Conservation (phyloP, 805 yeast species). For the Candida xyloterini region DNA sequence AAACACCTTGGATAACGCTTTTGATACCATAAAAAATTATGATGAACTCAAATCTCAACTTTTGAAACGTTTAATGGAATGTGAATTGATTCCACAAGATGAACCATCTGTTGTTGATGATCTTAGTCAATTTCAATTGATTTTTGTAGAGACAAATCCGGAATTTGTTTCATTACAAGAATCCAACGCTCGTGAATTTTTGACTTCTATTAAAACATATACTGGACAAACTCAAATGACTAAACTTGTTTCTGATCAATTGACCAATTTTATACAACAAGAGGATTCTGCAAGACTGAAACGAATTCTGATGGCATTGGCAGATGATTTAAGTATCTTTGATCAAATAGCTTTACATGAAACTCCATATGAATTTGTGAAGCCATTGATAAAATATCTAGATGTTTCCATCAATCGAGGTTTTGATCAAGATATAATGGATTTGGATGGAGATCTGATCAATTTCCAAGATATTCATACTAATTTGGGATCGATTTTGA, state of each 20-base stretch:
- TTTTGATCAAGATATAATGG: constrained; percentile 22
- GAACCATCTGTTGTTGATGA: constrained; percentile 7
- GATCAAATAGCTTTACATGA: constrained; percentile 42
- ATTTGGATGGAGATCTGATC: constrained; percentile 53
- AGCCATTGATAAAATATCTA: constrained; percentile 47
- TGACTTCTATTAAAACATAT: constrained; percentile 47
- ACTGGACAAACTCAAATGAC: constrained; percentile 42
- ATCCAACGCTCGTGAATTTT: constrained; percentile 50
- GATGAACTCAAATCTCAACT: constrained; percentile 18
- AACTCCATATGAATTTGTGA: constrained; percentile 41
- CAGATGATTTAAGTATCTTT: constrained; percentile 41
- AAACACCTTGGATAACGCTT: constrained; percentile 20
- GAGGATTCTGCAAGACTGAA: constrained; percentile 44
- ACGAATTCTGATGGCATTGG: constrained; percentile 51
- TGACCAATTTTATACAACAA: constrained; percentile 36
- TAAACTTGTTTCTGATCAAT: constrained; percentile 30
- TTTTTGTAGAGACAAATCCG: constrained; percentile 38
- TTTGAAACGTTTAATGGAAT: constrained; percentile 17
- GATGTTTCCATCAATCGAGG: constrained; percentile 38
- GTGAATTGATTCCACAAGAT: constrained; percentile 22
- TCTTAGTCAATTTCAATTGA: constrained; percentile 16
- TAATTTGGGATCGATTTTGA: constrained; percentile 60
- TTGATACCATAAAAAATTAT: constrained; percentile 18
- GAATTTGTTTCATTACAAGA: constrained; percentile 51
- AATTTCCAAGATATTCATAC: constrained; percentile 59